Percentiles rank a stretch among this genome's conserved stretches.
Evolutionary conservation across 495 filamentous ascomycete genomes (phyloP).

Genomic region (Penicillium parvum): DNA sequence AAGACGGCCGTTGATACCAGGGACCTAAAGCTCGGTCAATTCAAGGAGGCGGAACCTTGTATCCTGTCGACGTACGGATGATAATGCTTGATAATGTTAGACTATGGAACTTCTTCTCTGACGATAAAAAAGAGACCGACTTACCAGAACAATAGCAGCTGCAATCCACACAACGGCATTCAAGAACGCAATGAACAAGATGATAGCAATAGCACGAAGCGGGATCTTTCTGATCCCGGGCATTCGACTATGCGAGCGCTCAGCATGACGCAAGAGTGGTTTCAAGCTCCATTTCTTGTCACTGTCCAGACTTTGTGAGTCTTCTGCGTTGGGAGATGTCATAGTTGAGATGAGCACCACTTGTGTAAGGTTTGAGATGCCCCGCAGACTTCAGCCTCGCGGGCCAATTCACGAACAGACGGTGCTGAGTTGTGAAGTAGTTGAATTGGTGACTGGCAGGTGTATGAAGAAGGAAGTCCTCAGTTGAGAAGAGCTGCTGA

Average conservation of each 20-base stretch:
- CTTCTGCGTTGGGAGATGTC: no score
- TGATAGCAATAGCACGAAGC: constrained; percentile 61
- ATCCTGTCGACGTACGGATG: constrained; percentile 27
- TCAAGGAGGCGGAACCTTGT: not conserved
- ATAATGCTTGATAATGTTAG: constrained; percentile 25
- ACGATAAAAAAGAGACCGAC: not conserved
- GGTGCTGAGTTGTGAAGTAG: not conserved
- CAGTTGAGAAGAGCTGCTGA: no score
- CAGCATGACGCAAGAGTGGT: constrained; percentile 32
- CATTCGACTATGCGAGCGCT: constrained; percentile 42
- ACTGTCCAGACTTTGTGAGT: constrained; percentile 10
- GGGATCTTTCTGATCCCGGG: constrained; percentile 57
- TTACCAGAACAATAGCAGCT: constrained; percentile 62
- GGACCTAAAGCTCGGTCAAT: constrained; percentile 30
- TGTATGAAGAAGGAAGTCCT: no score
- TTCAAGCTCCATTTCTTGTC: constrained; percentile 32
- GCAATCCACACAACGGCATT: constrained; percentile 73
- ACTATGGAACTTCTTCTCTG: no score
- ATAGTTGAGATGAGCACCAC: not conserved
- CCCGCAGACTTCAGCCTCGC: not conserved
- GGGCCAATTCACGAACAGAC: not conserved
- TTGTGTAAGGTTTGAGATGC: not conserved
- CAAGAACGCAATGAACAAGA: constrained; percentile 55
- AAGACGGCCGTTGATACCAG: constrained; percentile 77
- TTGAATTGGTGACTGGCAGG: not conserved